These are phyloP conservation scores for Cercospora brassicicola DNA, from an alignment of 2,329 filamentous ascomycete species.

Conservation along the genomic window DNA sequence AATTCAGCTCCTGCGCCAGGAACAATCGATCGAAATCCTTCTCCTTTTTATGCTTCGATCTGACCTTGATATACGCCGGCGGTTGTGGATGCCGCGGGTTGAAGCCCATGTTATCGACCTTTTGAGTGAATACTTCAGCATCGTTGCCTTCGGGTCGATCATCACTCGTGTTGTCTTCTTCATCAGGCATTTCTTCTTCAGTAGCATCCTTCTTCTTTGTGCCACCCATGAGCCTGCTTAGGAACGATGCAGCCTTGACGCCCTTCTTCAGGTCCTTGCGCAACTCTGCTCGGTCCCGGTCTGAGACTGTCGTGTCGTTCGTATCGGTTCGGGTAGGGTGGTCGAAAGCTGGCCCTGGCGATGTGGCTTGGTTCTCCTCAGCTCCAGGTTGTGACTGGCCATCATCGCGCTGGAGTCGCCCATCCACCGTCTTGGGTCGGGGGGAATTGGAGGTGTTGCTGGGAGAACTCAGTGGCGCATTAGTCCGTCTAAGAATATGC, in stretches of 20 bases:
- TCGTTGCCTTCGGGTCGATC: conserved; percentile 77
- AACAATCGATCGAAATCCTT: conserved; percentile 86
- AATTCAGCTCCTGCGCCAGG: conserved; percentile 78
- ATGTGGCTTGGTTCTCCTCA: conserved; percentile 17
- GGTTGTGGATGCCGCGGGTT: conserved; percentile 86
- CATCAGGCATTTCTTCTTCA: conserved; percentile 46
- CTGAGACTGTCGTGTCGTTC: conserved; percentile 19
- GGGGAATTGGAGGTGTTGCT: conserved; percentile 25
- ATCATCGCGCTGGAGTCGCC: conserved; percentile 26
- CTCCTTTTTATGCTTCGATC: conserved; percentile 74
- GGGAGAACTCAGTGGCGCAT: conserved; percentile 53
- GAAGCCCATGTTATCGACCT: conserved; percentile 70
- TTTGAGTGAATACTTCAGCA: conserved; percentile 76
- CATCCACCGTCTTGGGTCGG: conserved; percentile 43
- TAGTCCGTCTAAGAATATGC: conserved; percentile 65
- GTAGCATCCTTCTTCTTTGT: conserved; percentile 59
- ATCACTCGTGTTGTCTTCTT: conserved; percentile 62
- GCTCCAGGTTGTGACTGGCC: conserved; percentile 14
- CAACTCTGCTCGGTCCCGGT: conserved; percentile 15
- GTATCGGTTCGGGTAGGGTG: conserved; percentile 28
- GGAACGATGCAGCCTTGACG: conserved; percentile 85
- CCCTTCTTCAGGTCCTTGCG: conserved; percentile 60
- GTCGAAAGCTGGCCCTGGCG: conserved; percentile 21
- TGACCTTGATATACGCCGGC: conserved; percentile 85
- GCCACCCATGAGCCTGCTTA: conserved; percentile 78